A percentile compares a stretch with the other conserved stretches of the same genome.
phyloP scores from a whole-genome alignment of 805 yeast genomes.

The Metschnikowia matae region DNA sequence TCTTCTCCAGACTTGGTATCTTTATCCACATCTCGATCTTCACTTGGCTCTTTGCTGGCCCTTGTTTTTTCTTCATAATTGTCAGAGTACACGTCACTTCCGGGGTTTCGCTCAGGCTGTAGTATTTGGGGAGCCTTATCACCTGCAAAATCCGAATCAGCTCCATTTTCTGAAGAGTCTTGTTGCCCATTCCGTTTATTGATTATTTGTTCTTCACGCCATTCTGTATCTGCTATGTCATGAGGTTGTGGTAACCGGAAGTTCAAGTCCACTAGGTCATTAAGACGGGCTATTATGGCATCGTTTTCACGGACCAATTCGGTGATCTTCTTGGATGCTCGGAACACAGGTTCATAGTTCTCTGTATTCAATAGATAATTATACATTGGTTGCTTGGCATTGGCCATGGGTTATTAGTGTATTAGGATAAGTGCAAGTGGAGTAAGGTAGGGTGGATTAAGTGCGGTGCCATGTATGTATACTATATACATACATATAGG shows the following conservation, averaged over 20 bases:
- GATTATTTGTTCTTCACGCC: neutral
- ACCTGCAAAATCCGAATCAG: neutral
- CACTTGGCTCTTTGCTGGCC: neutral
- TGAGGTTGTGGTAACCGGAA: slow-evolving; percentile 12
- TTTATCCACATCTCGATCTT: neutral
- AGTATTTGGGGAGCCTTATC: neutral
- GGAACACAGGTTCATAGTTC: slow-evolving; percentile 28
- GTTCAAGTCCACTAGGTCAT: slow-evolving; percentile 21
- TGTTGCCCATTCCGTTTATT: neutral
- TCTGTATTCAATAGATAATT: slow-evolving; percentile 28
- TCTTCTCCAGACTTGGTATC: neutral
- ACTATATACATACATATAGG: neutral
- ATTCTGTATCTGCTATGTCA: neutral
- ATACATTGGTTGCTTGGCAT: neutral
- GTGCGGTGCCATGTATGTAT: neutral
- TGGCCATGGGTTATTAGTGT: neutral
- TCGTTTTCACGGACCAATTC: slow-evolving; percentile 23
- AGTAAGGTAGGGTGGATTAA: neutral
- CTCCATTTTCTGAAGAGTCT: neutral
- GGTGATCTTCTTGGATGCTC: slow-evolving; percentile 21
- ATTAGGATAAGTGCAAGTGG: neutral
- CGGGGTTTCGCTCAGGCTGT: neutral
- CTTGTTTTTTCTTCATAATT: neutral
- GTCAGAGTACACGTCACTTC: neutral
- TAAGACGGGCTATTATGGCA: slow-evolving; percentile 19